Base-by-base conservation (phyloP, 2,329 filamentous ascomycete genomes). In the Hypoxylon sp. region DNA sequence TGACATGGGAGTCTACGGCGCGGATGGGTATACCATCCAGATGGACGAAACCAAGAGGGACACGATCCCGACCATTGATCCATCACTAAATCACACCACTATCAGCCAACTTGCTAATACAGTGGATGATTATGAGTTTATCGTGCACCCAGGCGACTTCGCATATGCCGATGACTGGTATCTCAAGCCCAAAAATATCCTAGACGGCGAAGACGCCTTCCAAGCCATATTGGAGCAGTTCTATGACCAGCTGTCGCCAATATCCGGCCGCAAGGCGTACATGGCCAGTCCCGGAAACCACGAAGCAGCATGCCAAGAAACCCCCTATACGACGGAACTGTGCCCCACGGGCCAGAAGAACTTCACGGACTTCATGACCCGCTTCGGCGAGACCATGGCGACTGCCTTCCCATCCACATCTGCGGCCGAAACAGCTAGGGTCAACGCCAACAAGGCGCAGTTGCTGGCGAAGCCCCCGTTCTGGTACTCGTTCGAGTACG, bases 401-500 rank as follows among this genome's bases (percentile, higher is more conserved):
- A 81, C 77, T 0, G 77, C 84, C 0, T 88, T 88, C 70, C 47
- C 79, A 0, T 88, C 86, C 0, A 82, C 80, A 0, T 88, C 86
- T 0, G 60, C 76, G 8, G 78, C 82, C 74, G 73, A 69, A 1
- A 75, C 76, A 0, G 85, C 85, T 0, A 80, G 80, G 48, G 68
- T 81, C 2, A 78, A 76, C 24, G 85, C 86, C 48, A 81, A 82
- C 65, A 82, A 81, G 70, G 86, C 86, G 1, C 71, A 75, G 21
- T 24, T 74, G 42, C 79, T 86, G 7, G 78, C 85, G 3, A 80
- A 84, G n/a, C 84, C 86, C 15, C 84, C 85, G 0, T 87, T 88
- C 72, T 88, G 86, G 86, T 88, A 87, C 78, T 86, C 84, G 0
- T 89, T 88, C 73, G 86, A 88, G 66, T 87, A 88, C 74, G 86